Percentiles rank a stretch among this genome's conserved stretches.
These are phyloP conservation scores for Melampsora larici-populina DNA, from an alignment of 1,284 basidiomycete genomes.

Conservation along the genomic window DNA sequence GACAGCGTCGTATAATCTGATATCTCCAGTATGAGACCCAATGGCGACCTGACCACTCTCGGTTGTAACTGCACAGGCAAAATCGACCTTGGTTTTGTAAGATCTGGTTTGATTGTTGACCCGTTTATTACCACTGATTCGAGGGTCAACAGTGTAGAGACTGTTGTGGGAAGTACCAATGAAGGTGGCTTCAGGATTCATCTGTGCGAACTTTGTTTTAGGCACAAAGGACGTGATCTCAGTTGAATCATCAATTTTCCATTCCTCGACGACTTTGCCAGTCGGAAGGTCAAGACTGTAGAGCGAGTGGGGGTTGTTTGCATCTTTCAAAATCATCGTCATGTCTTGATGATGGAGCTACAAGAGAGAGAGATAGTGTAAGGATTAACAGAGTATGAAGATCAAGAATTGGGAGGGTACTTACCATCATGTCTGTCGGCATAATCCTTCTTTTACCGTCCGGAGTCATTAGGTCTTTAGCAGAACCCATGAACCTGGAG, in stretches of 20 bases:
- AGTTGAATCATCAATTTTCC: constrained; percentile 89
- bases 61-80: constrained; percentile 88
- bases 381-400: background rate
- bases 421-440: constrained; percentile 59
- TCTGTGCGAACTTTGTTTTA: constrained; percentile 85
- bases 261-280: constrained; percentile 97
- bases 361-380: background rate
- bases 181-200: background rate
- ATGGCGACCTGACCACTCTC: constrained; percentile 82
- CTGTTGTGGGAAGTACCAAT: constrained; percentile 78
- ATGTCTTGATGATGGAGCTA: constrained; percentile 61
- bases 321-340: constrained; percentile 91
- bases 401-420: background rate
- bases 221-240: constrained; percentile 84
- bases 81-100: constrained; percentile 91
- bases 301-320: constrained; percentile 74
- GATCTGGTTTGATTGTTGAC: constrained; percentile 95
- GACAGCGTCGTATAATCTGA: constrained; percentile 80
- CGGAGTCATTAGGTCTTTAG: constrained; percentile 64
- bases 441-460: constrained; percentile 74
- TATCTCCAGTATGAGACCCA: constrained; percentile 93
- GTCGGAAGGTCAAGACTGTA: constrained; percentile 91
- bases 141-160: constrained; percentile 95
- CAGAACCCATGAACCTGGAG: constrained; percentile 21
- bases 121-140: constrained; percentile 80